Evolutionary conservation across 148 eudicot genomes (phyloP), one percentile per base, ranked within the genome.

Genomic region (Camellia sinensis): DNA sequence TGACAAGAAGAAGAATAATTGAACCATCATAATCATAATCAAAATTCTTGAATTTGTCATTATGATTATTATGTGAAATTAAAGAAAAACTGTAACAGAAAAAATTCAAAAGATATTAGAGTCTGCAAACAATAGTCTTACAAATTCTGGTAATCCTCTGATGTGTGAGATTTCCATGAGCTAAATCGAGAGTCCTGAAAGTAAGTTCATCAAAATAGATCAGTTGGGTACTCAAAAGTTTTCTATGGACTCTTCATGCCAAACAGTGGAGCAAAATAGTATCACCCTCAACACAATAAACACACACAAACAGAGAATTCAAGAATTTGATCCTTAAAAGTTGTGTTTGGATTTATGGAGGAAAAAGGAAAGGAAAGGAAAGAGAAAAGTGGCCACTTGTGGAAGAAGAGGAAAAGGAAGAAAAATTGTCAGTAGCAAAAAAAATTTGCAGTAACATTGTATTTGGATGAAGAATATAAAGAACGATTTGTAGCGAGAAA

Each of bases 121-220:
- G 71, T 67, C 45, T 41, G 41, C 1, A 44, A 8, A 66, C 17
- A 67, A 14, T 6, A 17, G 53, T 69, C 73, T 69, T 69, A 69
- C 73, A 21, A 69, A 69, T 17, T 80, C 83, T 46, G 79, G 37
- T 6, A 80, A 21, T 59, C 74, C 82, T 48, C 80, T 79, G 72
- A 85, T 81, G 76, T 85, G 86, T 79, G 89, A 84, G 68, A 86
- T 83, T 41, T 69, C 73, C 73, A 69, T 69, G 73, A 69, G 73
- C 53, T 69, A 44, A 17, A 8, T 69, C 21, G 22, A 44, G 13
- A 44, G 44, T 22, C 52, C 73, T 69, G 73, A 44, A 48, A 48
- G 52, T 5, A 48, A 48, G 52, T 5, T 48, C 52, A 48, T 48
- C 7, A 48, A 4, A 48, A 48, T 5, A 48, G 52, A 3, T 48